Evolutionary conservation across 2,329 filamentous ascomycete genomes (phyloP).

Genomic region (Fusarium pilosicola): DNA sequence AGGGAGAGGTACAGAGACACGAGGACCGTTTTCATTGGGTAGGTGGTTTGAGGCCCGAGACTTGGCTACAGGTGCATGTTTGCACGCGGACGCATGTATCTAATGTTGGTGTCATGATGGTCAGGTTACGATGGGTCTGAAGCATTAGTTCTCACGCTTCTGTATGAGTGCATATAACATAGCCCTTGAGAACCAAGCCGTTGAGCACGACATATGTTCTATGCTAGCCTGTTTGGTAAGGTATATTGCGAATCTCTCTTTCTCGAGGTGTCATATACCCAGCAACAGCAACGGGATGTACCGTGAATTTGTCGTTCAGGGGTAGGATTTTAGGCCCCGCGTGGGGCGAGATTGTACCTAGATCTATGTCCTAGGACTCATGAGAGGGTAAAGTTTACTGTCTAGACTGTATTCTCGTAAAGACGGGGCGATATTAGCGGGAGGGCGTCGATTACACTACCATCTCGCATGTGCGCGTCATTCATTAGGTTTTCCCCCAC

Average conservation of each 20-base stretch:
- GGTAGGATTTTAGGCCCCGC: slow-evolving; percentile 11
- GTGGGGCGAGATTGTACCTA: slow-evolving; percentile 30
- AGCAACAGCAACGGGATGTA: not conserved
- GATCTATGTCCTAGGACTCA: not conserved
- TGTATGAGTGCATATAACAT: not conserved
- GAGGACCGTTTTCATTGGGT: not conserved
- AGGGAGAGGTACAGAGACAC: slow-evolving; percentile 6
- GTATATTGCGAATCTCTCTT: slow-evolving; percentile 2
- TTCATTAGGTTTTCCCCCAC: slow-evolving; percentile 17
- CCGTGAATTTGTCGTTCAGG: not conserved
- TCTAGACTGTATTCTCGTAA: slow-evolving; percentile 24
- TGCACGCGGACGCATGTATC: not conserved
- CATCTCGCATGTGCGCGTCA: slow-evolving; percentile 38
- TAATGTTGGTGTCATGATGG: slow-evolving; percentile 30
- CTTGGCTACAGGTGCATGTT: not conserved
- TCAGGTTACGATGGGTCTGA: not conserved
- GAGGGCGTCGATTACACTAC: slow-evolving; percentile 30
- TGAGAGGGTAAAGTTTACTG: no score
- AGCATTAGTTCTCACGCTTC: not conserved
- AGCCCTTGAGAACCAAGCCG: not conserved
- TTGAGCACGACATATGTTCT: slow-evolving; percentile 1
- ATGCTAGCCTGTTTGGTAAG: slow-evolving; percentile 16
- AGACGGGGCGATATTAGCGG: slow-evolving; percentile 3
- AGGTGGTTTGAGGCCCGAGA: slow-evolving; percentile 1
- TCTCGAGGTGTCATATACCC: slow-evolving; percentile 36